Conservation (phyloP, 495 filamentous ascomycete genomes). For the Friedmanniomyces simplex region DNA sequence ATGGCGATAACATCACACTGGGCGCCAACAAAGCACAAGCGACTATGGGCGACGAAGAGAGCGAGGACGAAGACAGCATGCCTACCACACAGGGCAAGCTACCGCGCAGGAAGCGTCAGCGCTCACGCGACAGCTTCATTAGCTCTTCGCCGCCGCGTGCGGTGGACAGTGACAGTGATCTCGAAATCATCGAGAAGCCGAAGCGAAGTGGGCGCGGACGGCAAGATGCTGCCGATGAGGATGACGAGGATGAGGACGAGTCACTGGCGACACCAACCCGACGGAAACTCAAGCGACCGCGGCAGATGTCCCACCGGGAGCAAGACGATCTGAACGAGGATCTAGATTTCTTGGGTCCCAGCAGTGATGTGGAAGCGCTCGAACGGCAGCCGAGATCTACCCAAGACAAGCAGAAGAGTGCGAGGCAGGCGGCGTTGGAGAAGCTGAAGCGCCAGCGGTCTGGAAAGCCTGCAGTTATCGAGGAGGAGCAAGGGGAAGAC, state of each 20-base stretch:
- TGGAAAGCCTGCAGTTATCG: background rate
- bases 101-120: conserved; percentile 1
- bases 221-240: conserved; percentile 16
- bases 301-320: conserved; percentile 20
- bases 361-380: conserved; percentile 16
- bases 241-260: conserved; percentile 22
- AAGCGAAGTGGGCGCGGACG: background rate
- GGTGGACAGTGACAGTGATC: conserved; percentile 18
- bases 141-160: conserved; percentile 9
- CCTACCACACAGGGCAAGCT: conserved; percentile 12
- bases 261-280: conserved; percentile 1
- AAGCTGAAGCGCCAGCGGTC: conserved; percentile 25
- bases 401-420: conserved; percentile 10
- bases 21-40: background rate
- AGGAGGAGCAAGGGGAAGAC: conserved; percentile 17
- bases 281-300: conserved; percentile 2
- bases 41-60: conserved; percentile 1
- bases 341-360: conserved; percentile 27
- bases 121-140: conserved; percentile 13
- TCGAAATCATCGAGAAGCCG: conserved; percentile 15
- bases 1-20: conserved; percentile 7
- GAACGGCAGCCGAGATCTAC: conserved; percentile 12
- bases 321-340: conserved; percentile 31
- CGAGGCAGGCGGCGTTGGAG: conserved; percentile 26
- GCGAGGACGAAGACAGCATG: conserved; percentile 20